phyloP scores from a whole-genome alignment of 2,329 filamentous ascomycete genomes.

The Chrysoporthe cubensis region DNA sequence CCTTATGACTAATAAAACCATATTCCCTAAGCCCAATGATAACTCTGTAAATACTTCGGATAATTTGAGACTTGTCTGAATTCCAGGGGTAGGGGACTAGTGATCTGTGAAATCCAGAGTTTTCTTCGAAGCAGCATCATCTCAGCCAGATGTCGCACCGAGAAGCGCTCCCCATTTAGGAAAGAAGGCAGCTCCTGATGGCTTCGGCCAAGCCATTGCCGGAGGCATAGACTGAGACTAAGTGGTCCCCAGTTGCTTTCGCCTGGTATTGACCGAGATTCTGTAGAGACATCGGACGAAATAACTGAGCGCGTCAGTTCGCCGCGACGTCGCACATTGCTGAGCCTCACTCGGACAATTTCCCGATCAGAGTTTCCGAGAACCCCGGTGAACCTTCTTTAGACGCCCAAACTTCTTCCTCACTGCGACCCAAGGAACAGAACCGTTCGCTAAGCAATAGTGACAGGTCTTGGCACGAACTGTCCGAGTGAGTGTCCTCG shows the following conservation, averaged over 20 bases:
- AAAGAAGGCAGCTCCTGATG: slow-evolving; percentile 4
- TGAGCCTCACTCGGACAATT: neutral
- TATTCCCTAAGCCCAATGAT: neutral
- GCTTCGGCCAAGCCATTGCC: slow-evolving; percentile 5
- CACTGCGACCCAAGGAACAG: neutral
- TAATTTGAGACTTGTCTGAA: neutral
- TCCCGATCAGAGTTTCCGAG: neutral
- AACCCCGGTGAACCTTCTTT: neutral
- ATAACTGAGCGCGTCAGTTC: neutral
- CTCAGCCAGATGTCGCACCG: neutral
- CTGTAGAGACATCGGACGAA: slow-evolving; percentile 1
- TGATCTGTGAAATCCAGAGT: neutral
- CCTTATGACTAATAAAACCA: neutral
- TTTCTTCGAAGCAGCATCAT: neutral
- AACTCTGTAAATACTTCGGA: neutral
- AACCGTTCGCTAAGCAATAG: neutral
- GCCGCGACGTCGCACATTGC: neutral
- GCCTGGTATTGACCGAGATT: neutral
- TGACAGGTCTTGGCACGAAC: slow-evolving; percentile 6
- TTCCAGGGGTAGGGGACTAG: neutral
- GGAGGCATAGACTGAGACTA: slow-evolving; percentile 1
- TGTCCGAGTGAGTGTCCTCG: neutral
- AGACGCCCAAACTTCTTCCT: neutral
- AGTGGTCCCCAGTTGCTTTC: neutral
- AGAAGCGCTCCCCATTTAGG: too few relatives aligned